Evolutionary conservation across 768 basidiomycete genomes (phyloP), one percentile per base, ranked within the genome.

Genomic region (Fistulinella prunicolor): DNA sequence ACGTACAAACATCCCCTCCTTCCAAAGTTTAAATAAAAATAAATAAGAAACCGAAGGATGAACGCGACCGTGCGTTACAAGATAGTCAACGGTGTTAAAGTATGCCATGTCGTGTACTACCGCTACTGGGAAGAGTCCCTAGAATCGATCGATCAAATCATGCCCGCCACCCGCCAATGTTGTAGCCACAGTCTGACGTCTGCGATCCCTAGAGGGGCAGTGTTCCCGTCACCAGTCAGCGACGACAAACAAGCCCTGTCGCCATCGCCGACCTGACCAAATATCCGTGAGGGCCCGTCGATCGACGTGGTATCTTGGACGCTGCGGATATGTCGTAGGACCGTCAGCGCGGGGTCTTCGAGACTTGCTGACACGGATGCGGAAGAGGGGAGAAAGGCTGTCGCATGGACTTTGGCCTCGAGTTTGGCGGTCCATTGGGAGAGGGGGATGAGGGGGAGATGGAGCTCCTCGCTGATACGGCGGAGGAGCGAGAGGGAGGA

Each of bases 241-340:
- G 49, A 56, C 20, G 54, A 40, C 39, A 47, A 49, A 47, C 52
- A 44, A 6, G 54, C 55, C 9, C 47, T 46, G 19, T 38, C 41
- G 13, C 29, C 6, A 46, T 17, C 26, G 16, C 16, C 16, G 7
- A 39, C 26, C 17, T 49, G 49, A 9, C n/a, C 9, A 6, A 56
- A 57, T 5, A 57, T 29, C 29, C 21, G 19, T 4, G 13, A 17
- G 3, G 9, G 26, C 14, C 28, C n/a, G 9, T 30, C 29, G n/a
- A 16, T 12, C n/a, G 32, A 22, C 8, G 12, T 28, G 3, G 39
- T 14, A 10, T 39, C 47, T 12, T 19, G 26, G 9, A 30, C 44
- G 16, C 10, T 35, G n/a, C 22, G 28, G 35, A 47, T 3, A 37
- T 47, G 37, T 19, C 45, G 45, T 5, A 53, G 41, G 7, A 56